Conservation (phyloP, 106 monocot genomes). For the Amphibolis antarctica region DNA sequence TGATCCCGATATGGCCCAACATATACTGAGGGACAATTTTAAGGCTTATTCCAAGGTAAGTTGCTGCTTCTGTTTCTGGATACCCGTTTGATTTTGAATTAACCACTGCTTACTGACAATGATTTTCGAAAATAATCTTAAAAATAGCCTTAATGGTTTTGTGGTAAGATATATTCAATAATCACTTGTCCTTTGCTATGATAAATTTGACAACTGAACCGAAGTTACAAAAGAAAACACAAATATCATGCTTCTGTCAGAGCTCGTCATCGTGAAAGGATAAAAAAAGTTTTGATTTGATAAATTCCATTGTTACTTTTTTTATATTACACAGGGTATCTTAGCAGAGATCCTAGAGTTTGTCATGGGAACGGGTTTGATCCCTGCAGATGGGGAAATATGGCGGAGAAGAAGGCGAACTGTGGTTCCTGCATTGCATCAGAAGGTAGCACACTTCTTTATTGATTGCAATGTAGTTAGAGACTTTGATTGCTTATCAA, state of each 20-base stretch:
- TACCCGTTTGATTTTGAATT: too few relatives aligned
- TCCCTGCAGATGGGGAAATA: conserved; percentile 80
- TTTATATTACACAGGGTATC: conserved; percentile 50
- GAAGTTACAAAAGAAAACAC: too few relatives aligned
- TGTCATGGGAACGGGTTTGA: conserved; percentile 97
- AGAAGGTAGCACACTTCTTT: conserved; percentile 41
- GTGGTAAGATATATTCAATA: too few relatives aligned
- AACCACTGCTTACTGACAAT: background rate
- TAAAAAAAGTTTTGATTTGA: too few relatives aligned
- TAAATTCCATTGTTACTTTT: background rate
- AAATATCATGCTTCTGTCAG: too few relatives aligned
- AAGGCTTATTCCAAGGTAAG: conserved; percentile 91
- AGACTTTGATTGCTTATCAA: background rate
- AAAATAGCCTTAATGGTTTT: too few relatives aligned
- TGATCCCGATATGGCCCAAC: conserved; percentile 75
- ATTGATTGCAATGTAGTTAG: background rate
- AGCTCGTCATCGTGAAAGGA: too few relatives aligned
- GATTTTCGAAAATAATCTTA: too few relatives aligned
- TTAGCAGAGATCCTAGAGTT: conserved; percentile 88
- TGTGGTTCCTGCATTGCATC: conserved; percentile 89
- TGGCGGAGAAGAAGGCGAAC: conserved; percentile 81
- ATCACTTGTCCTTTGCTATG: too few relatives aligned
- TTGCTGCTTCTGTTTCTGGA: background rate
- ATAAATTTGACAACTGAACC: too few relatives aligned
- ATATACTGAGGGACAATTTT: conserved; percentile 76